phyloP scores from a whole-genome alignment of 148 eudicot genomes.

The Agrostemma githago region DNA sequence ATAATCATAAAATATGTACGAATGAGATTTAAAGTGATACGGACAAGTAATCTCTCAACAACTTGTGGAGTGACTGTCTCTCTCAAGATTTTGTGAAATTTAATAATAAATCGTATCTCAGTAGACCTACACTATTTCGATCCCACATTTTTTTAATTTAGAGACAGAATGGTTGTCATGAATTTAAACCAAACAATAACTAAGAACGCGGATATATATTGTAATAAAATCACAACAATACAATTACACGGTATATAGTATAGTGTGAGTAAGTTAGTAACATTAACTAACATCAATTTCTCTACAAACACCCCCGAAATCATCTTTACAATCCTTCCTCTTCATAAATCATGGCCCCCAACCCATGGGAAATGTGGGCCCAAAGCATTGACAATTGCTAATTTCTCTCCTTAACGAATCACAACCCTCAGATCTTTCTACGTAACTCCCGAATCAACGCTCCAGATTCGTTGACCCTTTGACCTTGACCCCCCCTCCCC shows the following conservation, averaged over 20 bases:
- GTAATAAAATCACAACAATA: neutral
- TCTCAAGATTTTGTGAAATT: too few species aligned
- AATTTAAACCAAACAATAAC: neutral
- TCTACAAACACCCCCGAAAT: neutral
- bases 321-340: neutral
- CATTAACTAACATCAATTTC: neutral
- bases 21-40: too few species aligned
- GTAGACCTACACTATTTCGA: neutral
- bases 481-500: constrained; percentile 15
- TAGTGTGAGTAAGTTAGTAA: neutral
- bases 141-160: neutral
- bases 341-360: constrained; percentile 13
- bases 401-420: constrained; percentile 1
- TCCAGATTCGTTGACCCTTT: constrained; percentile 31
- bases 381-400: constrained; percentile 22
- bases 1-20: too few species aligned
- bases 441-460: constrained; percentile 37
- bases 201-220: neutral
- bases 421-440: constrained; percentile 21
- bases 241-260: neutral
- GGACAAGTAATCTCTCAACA: too few species aligned
- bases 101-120: too few species aligned
- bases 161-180: neutral
- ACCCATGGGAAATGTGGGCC: constrained; percentile 6
- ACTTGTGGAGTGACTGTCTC: too few species aligned